Evolutionary conservation across 2,329 filamentous ascomycete species (phyloP).

Genomic region (Aspergillus neoniger): DNA sequence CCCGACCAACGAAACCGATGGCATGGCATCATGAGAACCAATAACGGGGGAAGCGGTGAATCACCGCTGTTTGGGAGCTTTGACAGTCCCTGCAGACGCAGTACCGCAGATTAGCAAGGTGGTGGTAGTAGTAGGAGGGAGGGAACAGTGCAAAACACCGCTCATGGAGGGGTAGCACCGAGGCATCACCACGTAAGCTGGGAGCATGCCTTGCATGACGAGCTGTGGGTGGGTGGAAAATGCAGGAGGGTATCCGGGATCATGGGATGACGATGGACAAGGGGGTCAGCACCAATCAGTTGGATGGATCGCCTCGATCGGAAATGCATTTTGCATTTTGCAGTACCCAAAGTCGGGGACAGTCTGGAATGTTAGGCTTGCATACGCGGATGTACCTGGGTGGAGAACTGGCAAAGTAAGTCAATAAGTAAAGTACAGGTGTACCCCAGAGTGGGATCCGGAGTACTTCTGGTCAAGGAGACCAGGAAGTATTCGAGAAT

Average conservation of each 20-base stretch:
- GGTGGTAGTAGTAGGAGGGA: background rate
- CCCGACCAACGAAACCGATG: background rate
- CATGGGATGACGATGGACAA: slow-evolving; percentile 11
- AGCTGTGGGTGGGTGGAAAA: slow-evolving; percentile 16
- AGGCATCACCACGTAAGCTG: slow-evolving; percentile 6
- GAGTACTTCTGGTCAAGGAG: background rate
- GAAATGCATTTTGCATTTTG: background rate
- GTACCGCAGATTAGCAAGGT: background rate
- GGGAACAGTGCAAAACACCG: background rate
- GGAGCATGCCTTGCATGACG: slow-evolving; percentile 18
- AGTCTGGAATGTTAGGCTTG: slow-evolving; percentile 13
- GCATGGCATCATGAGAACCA: slow-evolving; percentile 19
- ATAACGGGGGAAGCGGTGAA: slow-evolving; percentile 23
- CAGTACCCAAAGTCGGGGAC: background rate
- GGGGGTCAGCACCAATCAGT: slow-evolving; percentile 13
- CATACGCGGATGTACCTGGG: slow-evolving; percentile 4
- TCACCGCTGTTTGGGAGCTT: slow-evolving; percentile 20
- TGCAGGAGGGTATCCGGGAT: slow-evolving; percentile 21
- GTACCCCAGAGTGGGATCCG: background rate
- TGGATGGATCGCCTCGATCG: slow-evolving; percentile 3
- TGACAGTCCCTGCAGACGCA: slow-evolving; percentile 4
- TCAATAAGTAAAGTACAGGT: background rate
- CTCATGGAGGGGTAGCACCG: background rate
- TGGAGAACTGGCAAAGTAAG: background rate
- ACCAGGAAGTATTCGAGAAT: background rate